Conservation (phyloP, 345 rosid species). For the Eucalyptus urophylla region DNA sequence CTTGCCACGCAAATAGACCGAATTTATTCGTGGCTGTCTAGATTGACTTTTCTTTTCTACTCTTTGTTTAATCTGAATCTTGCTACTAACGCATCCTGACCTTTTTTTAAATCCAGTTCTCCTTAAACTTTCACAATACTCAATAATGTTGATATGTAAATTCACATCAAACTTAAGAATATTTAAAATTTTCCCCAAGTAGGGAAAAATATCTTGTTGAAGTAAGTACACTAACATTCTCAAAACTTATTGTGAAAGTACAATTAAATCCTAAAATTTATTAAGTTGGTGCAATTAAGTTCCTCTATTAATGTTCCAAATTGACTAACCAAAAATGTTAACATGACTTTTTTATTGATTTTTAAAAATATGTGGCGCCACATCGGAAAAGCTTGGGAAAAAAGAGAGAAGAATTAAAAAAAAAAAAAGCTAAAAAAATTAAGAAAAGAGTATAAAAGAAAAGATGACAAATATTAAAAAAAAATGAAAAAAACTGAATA, state of each 20-base stretch:
- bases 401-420: no score
- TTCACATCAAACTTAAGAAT: background rate
- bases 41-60: background rate
- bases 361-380: no score
- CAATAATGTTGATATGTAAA: background rate
- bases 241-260: background rate
- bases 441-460: no score
- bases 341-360: no score
- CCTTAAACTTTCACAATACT: background rate
- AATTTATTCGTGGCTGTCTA: background rate
- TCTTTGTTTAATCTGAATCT: background rate
- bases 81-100: background rate
- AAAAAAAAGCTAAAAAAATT: no score
- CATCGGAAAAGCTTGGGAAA: no score
- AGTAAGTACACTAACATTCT: background rate
- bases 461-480: no score
- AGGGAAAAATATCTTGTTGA: background rate
- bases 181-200: no score
- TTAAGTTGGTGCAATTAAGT: background rate
- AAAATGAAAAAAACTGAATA: no score
- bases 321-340: no score
- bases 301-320: background rate
- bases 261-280: background rate
- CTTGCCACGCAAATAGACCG: background rate
- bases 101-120: background rate